These are phyloP conservation scores for Penicillium cataractarum DNA, from an alignment of 495 filamentous ascomycete genomes.

Conservation along the genomic window DNA sequence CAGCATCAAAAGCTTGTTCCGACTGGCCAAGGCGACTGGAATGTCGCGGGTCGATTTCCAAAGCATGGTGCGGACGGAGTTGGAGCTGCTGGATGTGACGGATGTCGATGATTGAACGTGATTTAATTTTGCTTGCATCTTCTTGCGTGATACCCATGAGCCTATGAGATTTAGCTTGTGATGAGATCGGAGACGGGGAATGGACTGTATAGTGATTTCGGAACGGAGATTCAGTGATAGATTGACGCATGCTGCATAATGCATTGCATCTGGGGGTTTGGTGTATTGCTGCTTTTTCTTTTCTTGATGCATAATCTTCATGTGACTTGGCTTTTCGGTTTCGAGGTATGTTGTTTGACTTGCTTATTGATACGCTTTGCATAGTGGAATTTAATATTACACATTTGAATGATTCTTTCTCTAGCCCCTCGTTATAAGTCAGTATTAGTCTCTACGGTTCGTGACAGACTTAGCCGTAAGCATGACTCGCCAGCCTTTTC, in stretches of 20 bases:
- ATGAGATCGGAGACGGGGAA: constrained; percentile 5
- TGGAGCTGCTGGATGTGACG: constrained; percentile 75
- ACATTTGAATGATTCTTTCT: not conserved
- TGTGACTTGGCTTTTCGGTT: not conserved
- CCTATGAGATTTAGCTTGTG: constrained; percentile 17
- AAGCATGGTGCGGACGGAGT: constrained; percentile 73
- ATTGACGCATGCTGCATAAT: constrained; percentile 20
- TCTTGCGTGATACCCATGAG: constrained; percentile 32
- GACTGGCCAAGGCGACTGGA: constrained; percentile 76
- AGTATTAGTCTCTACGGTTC: too few relatives aligned
- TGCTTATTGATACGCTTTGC: not conserved
- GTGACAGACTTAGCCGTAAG: too few relatives aligned
- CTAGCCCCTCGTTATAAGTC: not conserved
- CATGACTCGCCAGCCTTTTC: too few relatives aligned
- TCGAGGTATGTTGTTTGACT: not conserved
- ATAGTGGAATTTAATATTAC: not conserved
- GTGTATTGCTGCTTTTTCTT: not conserved
- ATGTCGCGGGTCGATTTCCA: constrained; percentile 87
- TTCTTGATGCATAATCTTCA: not conserved
- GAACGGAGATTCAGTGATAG: constrained; percentile 4
- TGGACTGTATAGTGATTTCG: constrained; percentile 14
- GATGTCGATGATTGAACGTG: constrained; percentile 59
- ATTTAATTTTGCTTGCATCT: constrained; percentile 11
- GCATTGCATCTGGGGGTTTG: constrained; percentile 12
- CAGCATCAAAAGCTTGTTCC: constrained; percentile 85